Evolutionary conservation across 768 basidiomycete genomes (phyloP).

Genomic region (Pleurotus platypus): DNA sequence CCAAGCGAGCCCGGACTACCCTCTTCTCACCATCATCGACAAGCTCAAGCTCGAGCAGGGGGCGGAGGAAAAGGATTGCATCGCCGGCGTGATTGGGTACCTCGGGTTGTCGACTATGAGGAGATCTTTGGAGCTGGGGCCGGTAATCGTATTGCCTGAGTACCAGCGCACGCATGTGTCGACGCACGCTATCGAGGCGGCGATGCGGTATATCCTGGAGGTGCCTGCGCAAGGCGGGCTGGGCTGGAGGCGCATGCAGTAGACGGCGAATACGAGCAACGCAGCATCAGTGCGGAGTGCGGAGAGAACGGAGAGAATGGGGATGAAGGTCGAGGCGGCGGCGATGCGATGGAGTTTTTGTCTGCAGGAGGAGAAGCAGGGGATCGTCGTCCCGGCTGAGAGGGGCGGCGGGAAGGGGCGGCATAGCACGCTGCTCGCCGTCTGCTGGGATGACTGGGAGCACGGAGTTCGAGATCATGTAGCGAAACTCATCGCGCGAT

Average conservation of each 20-base stretch:
- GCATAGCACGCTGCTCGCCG: conserved; percentile 32
- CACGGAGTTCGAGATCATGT: conserved; percentile 27
- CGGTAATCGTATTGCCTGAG: conserved; percentile 32
- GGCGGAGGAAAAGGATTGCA: conserved; percentile 16
- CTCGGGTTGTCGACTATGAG: not conserved
- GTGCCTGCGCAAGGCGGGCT: conserved; percentile 26
- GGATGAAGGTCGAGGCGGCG: conserved; percentile 37
- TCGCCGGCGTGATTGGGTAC: conserved; percentile 52
- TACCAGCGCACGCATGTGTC: conserved; percentile 41
- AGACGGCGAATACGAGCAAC: conserved; percentile 38
- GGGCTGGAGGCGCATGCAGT: conserved; percentile 44
- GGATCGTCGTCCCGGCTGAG: conserved; percentile 16
- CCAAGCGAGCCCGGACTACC: conserved; percentile 17
- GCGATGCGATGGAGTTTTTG: conserved; percentile 42
- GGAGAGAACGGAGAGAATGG: conserved; percentile 29
- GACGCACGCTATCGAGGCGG: conserved; percentile 29
- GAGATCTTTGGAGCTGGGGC: conserved; percentile 28
- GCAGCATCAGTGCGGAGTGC: conserved; percentile 33
- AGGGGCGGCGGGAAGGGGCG: conserved; percentile 32
- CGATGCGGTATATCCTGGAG: conserved; percentile 27
- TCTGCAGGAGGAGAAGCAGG: conserved; percentile 28
- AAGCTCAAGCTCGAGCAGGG: conserved; percentile 28
- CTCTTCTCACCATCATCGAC: conserved; percentile 47
- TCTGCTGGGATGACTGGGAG: conserved; percentile 53
- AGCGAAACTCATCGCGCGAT: conserved; percentile 24